These are phyloP conservation scores for Fusarium sarcochroum DNA, from an alignment of 2,329 filamentous ascomycete genomes.

Conservation along the genomic window DNA sequence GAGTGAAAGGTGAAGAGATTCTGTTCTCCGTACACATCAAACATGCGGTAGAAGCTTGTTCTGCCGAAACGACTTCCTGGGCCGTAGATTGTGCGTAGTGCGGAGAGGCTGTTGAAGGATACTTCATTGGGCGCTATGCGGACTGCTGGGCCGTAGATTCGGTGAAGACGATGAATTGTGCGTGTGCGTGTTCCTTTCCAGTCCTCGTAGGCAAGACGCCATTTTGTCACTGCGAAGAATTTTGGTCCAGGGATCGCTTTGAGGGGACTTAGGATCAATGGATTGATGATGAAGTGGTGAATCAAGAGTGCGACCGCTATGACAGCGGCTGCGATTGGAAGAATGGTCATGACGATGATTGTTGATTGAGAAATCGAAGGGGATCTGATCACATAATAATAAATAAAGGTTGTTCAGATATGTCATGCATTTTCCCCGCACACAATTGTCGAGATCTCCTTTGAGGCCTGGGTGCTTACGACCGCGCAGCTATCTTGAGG, in stretches of 20 bases:
- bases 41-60: constrained; percentile 68
- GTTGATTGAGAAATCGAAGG: no score
- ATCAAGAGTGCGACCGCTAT: constrained; percentile 11
- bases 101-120: constrained; percentile 58
- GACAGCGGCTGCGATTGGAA: background rate
- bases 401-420: no score
- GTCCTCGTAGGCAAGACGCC: constrained; percentile 62
- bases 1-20: constrained; percentile 67
- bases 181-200: constrained; percentile 59
- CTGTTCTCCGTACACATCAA: constrained; percentile 65
- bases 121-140: constrained; percentile 64
- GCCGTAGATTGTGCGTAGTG: constrained; percentile 67
- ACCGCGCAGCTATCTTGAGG: no score
- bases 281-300: constrained; percentile 22
- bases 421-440: no score
- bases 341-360: background rate
- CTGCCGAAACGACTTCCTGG: constrained; percentile 65
- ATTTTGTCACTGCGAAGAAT: constrained; percentile 58
- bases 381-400: no score
- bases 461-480: no score
- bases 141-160: constrained; percentile 61
- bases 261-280: constrained; percentile 19
- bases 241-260: constrained; percentile 53
- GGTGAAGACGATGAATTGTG: constrained; percentile 59
- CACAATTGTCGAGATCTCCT: no score